phyloP scores from a whole-genome alignment of 805 yeast species.

The Candida stauntonica region DNA sequence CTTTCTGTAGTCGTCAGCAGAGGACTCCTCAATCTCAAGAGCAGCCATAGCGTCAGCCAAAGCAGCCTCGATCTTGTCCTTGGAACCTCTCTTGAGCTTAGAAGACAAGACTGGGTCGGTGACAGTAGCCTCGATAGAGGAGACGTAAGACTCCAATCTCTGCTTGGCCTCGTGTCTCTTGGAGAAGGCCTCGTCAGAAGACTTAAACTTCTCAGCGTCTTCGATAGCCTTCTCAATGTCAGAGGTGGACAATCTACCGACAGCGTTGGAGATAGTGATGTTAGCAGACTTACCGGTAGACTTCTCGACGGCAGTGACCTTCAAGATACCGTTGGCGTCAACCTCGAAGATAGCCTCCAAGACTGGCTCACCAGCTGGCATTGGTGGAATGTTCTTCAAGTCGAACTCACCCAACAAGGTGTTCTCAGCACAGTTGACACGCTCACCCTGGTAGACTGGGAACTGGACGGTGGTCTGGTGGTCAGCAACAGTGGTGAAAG shows the following conservation, averaged over 20 bases:
- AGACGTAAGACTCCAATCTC: conserved; percentile 97
- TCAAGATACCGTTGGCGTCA: conserved; percentile 99
- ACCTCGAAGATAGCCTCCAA: conserved; percentile 98
- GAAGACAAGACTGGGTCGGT: conserved; percentile 98
- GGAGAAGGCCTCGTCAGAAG: conserved; percentile 98
- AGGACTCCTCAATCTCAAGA: conserved; percentile 91
- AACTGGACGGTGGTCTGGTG: conserved; percentile 98
- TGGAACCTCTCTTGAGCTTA: conserved; percentile 94
- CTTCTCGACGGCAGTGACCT: conserved; percentile 98
- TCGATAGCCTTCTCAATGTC: conserved; percentile 98
- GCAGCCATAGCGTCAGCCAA: conserved; percentile 97
- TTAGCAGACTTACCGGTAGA: conserved; percentile 98
- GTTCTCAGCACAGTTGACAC: conserved; percentile 97
- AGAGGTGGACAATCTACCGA: conserved; percentile 94
- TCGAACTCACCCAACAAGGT: conserved; percentile 97
- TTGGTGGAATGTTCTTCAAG: conserved; percentile 96
- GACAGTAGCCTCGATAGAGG: conserved; percentile 91
- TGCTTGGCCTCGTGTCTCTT: conserved; percentile 99
- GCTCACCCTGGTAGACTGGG: conserved; percentile 99
- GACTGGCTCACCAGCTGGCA: conserved; percentile 99
- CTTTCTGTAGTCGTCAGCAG: conserved; percentile 97
- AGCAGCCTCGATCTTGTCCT: conserved; percentile 97
- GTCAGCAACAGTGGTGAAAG: conserved; percentile 98
- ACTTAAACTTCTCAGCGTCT: conserved; percentile 99
- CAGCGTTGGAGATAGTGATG: conserved; percentile 98